Base-by-base conservation (phyloP, 495 filamentous ascomycete genomes). In the Penicillium chermesinum region DNA sequence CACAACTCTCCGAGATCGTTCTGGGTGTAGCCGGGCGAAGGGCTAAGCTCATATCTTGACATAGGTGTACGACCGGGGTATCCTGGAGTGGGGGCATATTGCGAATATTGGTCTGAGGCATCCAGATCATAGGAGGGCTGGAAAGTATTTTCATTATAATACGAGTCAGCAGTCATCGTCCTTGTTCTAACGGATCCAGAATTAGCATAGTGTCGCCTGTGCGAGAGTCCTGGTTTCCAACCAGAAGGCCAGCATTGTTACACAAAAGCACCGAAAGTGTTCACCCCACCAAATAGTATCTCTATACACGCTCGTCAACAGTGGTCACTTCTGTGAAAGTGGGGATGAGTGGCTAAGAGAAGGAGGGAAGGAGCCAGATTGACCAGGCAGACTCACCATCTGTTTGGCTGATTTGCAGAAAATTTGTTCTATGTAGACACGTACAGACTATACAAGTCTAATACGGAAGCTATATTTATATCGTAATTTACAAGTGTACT, bases 31-130 rank as follows among this genome's bases (percentile, higher is more conserved):
- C 17, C 17, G 38, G 38, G 43, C 12, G 46, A 57, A 50, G 38
- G 50, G 21, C 54, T 53, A 20, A 43, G 22, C 27, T 15, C 30
- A 32, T 7, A 50, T 19, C 42, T 13, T 45, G 41, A 36, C 15
- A 25, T 8, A 33, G 43, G 50, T 0, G 47, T 53, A 18, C 36
- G 27, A 46, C 40, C 40, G 16, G 21, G 43, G 18, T 51, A 51
- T 46, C 47, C 50, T 45, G 40, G 55, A 41, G 47, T 51, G 14
- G 38, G 54, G 22, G 49, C 42, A 38, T 57, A 50, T 57, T 53
- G 46, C 25, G 22, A 57, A 37, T 48, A 27, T 9, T 53, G 30
- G 3, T 49, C 47, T 7, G 8, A 15, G 3, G 17, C 10, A 13
- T 51, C 32, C 9, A 45, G 47, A 3, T 34, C 16, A 38, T 49